These are phyloP conservation scores for Lodderomyces parapsilosis DNA, from an alignment of 1,139 yeast species.

Conservation along the genomic window DNA sequence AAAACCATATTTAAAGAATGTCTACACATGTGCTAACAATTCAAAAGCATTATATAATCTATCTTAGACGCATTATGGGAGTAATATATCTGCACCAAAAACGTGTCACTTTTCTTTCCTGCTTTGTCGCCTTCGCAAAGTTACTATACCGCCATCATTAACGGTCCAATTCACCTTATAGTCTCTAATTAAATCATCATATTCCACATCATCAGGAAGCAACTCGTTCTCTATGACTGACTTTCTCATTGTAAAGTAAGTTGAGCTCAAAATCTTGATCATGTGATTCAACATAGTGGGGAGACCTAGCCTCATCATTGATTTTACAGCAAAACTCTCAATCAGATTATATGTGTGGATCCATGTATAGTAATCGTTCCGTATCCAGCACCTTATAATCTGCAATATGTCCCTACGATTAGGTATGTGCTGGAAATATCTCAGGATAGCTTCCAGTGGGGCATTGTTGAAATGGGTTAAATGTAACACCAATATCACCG, in stretches of 20 bases:
- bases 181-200: conserved; percentile 18
- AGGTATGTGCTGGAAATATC: conserved; percentile 29
- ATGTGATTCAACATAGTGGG: conserved; percentile 28
- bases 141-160: conserved; percentile 16
- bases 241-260: conserved; percentile 35
- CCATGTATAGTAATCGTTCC: conserved; percentile 45
- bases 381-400: conserved; percentile 36
- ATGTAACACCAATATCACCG: conserved; percentile 44
- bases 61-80: too few species aligned
- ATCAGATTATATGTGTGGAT: conserved; percentile 30
- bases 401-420: conserved; percentile 20
- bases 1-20: too few species aligned
- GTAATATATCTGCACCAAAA: too few species aligned
- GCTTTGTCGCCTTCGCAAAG: conserved; percentile 1
- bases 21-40: not conserved
- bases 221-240: conserved; percentile 20
- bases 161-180: conserved; percentile 29
- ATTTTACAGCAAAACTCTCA: conserved; percentile 25
- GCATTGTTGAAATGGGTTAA: conserved; percentile 45
- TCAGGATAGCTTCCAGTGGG: conserved; percentile 31
- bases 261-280: conserved; percentile 26
- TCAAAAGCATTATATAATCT: not conserved
- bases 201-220: conserved; percentile 30
- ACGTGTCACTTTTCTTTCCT: conserved; percentile 3
- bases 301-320: conserved; percentile 45